Evolutionary conservation across 2,329 filamentous ascomycete genomes (phyloP).

Genomic region (Ascochyta viciae-villosae): DNA sequence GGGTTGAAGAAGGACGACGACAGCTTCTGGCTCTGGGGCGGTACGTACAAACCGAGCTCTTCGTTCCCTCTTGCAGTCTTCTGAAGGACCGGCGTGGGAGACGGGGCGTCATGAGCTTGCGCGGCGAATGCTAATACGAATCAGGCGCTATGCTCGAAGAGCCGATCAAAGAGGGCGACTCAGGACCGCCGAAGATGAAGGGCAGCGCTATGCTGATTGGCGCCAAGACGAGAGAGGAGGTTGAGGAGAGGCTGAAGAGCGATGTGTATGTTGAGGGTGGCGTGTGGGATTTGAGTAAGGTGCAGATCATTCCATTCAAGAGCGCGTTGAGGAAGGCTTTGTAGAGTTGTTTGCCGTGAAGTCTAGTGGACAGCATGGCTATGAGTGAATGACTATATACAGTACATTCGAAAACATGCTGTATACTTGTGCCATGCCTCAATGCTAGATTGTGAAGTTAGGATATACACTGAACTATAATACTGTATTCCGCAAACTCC

Average conservation of each 20-base stretch:
- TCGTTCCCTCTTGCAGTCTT: not conserved
- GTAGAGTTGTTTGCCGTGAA: constrained; percentile 24
- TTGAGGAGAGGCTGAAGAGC: constrained; percentile 68
- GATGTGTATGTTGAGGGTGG: constrained; percentile 76
- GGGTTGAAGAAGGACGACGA: constrained; percentile 39
- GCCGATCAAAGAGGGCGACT: constrained; percentile 64
- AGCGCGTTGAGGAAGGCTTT: constrained; percentile 54
- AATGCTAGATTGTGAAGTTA: not conserved
- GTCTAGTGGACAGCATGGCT: not conserved
- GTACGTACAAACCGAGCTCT: constrained; percentile 18
- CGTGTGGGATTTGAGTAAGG: constrained; percentile 75
- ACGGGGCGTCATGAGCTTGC: not conserved
- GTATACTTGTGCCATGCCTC: not conserved
- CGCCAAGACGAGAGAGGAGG: constrained; percentile 73
- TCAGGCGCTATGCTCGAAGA: constrained; percentile 48
- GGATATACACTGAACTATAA: no score
- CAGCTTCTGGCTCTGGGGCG: constrained; percentile 46
- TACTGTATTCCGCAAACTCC: not conserved
- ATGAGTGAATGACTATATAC: not conserved
- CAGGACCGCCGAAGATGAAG: constrained; percentile 69
- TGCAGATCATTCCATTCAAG: constrained; percentile 59
- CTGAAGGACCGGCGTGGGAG: not conserved
- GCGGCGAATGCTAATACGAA: not conserved
- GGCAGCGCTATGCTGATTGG: constrained; percentile 74
- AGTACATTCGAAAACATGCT: not conserved